Percentiles rank a stretch among this genome's conserved stretches.
Conservation (phyloP, 164 flowering plant species). For the Liquidambar formosana region DNA sequence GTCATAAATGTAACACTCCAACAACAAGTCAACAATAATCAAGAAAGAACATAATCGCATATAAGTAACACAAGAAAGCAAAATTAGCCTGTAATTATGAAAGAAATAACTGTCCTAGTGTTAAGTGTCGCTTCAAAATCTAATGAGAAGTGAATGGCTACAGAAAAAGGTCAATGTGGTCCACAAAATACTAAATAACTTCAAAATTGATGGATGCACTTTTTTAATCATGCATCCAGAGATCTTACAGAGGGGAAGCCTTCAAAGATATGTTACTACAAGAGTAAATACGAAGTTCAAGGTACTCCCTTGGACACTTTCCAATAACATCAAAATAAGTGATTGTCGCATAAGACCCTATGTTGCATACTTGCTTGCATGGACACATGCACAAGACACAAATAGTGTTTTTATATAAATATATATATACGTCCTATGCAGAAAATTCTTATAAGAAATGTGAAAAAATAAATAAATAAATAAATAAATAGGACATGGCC, state of each 20-base stretch:
- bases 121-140: not conserved
- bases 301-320: no score
- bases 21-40: not conserved
- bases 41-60: not conserved
- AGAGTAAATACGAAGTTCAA: not conserved
- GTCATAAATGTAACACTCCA: slow-evolving; percentile 1
- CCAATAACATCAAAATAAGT: no score
- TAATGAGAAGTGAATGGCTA: not conserved
- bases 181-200: not conserved
- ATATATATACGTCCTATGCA: no score
- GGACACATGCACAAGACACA: no score
- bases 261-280: not conserved
- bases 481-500: no score
- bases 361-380: no score
- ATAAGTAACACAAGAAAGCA: not conserved
- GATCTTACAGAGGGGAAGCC: not conserved
- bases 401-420: no score
- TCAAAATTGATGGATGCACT: not conserved
- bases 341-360: no score
- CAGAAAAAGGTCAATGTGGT: not conserved
- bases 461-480: no score
- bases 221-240: not conserved
- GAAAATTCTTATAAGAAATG: no score
- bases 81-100: not conserved
- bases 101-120: not conserved